Evolutionary conservation across 495 filamentous ascomycete species (phyloP), one percentile per base, ranked within the genome.

Genomic region (Baudoinia panamericana): DNA sequence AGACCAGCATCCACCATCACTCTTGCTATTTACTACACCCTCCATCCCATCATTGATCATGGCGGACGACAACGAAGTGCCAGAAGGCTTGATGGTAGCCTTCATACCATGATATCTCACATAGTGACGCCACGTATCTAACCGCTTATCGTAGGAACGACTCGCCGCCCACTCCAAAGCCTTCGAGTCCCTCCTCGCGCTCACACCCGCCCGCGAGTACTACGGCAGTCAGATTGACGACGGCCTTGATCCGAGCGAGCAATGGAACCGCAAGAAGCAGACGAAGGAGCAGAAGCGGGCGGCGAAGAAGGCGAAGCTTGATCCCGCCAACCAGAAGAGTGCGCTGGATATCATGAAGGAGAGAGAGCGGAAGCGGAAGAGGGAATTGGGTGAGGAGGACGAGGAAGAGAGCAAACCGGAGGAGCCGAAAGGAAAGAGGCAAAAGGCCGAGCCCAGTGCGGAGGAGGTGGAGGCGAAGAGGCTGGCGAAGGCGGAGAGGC

Each of bases 191-290:
- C 63, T 97, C 13, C 69, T 97, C 46, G 88, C 86, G 19, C 67
- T 97, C 33, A 94, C 93, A 54, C 90, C 90, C 20, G 87, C 84
- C 16, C 87, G 88, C 59, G 75, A 81, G 51, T 94, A 94, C 62
- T 93, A 90, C 56, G 83, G 48, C 37, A 46, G 43, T 22, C 49
- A 40, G 22, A 43, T 46, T 11, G 44, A 24, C 11, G 48, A 51
- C 21, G 48, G 29, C 12, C 30, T 38, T 6, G 48, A 51, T 12
- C 48, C 48, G 9, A 43, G 62, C 53, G 58, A 59, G 30, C 59
- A 64, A 55, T 63, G 60, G 60, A 50, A 51, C 29, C 56, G 56
- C 37, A 62, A 60, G 44, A 64, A 64, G 52, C 68, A 69, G 62
- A 63, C 61, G 28, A 54, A 54, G 45, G 53, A 59, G 28, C 30